Conservation (phyloP, 495 filamentous ascomycete species). For the Clavariopsis aquatica region DNA sequence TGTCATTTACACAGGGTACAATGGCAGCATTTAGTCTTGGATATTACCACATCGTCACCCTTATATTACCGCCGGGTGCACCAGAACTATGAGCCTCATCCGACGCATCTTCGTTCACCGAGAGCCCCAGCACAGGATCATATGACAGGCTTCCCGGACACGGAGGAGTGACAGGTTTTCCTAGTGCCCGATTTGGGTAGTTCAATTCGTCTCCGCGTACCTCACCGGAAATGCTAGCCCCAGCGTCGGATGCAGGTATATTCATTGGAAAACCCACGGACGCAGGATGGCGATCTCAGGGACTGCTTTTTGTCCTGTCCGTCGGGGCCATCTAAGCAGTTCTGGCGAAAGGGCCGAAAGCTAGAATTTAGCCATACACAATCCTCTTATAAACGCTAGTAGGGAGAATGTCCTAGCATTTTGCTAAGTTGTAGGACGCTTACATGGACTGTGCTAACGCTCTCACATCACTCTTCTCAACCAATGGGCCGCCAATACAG, state of each 20-base stretch:
- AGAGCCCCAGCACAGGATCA: neutral
- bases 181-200: neutral
- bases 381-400: neutral
- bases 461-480: neutral
- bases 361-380: neutral
- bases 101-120: constrained; percentile 3
- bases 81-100: no score
- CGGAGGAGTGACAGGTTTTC: neutral
- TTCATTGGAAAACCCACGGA: neutral
- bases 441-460: neutral
- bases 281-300: neutral
- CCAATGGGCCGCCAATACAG: no score
- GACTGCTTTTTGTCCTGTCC: neutral
- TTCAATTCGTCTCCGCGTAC: neutral
- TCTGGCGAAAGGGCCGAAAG: neutral
- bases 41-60: neutral
- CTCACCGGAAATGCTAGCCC: neutral
- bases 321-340: neutral
- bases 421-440: neutral
- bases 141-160: neutral
- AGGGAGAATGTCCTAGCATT: neutral
- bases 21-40: neutral
- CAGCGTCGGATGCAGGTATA: neutral
- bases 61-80: neutral
- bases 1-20: neutral